Percentiles rank a stretch among this genome's conserved stretches.
Evolutionary conservation across 2,329 filamentous ascomycete genomes (phyloP).

Genomic region (Sarocladium strictum): DNA sequence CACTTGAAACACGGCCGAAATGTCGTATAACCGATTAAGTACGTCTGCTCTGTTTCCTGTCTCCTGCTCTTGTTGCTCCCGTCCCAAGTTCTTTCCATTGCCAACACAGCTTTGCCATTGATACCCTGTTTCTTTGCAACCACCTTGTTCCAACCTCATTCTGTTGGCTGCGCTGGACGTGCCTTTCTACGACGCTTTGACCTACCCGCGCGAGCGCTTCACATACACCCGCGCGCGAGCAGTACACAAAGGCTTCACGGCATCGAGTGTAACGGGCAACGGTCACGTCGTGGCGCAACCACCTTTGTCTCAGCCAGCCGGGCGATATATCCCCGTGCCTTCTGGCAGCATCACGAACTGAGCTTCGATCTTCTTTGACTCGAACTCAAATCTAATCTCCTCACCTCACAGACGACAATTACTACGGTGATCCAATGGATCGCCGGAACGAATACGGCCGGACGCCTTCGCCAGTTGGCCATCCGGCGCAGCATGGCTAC

Average conservation of each 20-base stretch:
- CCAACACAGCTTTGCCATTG: too few species aligned
- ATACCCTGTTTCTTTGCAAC: background rate
- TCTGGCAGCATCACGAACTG: background rate
- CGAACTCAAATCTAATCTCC: slow-evolving; percentile 17
- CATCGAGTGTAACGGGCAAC: background rate
- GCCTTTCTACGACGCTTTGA: background rate
- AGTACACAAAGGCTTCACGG: background rate
- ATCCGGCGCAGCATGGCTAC: slow-evolving; percentile 68
- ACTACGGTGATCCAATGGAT: slow-evolving; percentile 54
- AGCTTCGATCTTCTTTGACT: background rate
- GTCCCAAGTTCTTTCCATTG: too few species aligned
- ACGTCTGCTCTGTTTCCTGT: slow-evolving; percentile 31
- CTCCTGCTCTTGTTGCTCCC: slow-evolving; percentile 6
- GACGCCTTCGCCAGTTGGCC: slow-evolving; percentile 66
- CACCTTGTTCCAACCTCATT: background rate
- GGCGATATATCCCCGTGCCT: background rate
- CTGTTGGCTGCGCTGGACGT: slow-evolving; percentile 7
- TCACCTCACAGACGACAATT: slow-evolving; percentile 45
- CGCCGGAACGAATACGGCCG: slow-evolving; percentile 46
- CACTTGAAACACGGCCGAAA: slow-evolving; percentile 26
- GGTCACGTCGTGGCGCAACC: slow-evolving; percentile 6
- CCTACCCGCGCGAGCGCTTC: background rate
- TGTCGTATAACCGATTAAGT: slow-evolving; percentile 73
- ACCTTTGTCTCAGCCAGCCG: background rate
- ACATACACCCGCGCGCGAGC: background rate